phyloP scores from a whole-genome alignment of 805 yeast genomes.

The Yamadazyma takamatsuzukensis region DNA sequence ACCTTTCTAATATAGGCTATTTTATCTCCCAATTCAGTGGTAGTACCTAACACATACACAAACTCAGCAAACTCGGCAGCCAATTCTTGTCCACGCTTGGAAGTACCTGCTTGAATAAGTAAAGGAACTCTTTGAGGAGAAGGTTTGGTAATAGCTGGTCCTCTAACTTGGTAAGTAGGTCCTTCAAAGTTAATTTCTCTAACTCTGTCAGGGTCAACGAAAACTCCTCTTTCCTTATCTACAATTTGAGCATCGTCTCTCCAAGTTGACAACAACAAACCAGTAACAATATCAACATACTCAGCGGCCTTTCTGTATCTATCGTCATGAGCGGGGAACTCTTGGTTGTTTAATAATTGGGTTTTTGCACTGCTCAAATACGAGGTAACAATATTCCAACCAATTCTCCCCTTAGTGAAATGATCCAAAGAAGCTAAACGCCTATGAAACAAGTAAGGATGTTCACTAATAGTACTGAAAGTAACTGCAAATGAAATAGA shows the following conservation, averaged over 20 bases:
- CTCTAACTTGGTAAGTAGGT: conserved; percentile 38
- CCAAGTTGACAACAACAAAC: conserved; percentile 41
- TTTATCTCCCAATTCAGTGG: conserved; percentile 24
- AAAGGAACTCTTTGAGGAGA: conserved; percentile 44
- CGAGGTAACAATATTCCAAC: conserved; percentile 48
- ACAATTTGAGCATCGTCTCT: conserved; percentile 38
- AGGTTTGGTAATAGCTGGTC: conserved; percentile 41
- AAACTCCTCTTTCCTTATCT: conserved; percentile 25
- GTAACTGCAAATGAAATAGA: conserved; percentile 40
- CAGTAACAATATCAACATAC: conserved; percentile 36
- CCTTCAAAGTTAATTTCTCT: conserved; percentile 41
- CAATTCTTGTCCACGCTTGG: conserved; percentile 36
- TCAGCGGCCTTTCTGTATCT: conserved; percentile 41
- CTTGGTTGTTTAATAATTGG: conserved; percentile 33
- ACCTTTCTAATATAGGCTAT: conserved; percentile 27
- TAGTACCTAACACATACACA: conserved; percentile 34
- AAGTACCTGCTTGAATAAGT: conserved; percentile 43
- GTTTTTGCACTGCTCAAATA: conserved; percentile 41
- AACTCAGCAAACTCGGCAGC: conserved; percentile 45
- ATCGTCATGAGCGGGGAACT: conserved; percentile 36
- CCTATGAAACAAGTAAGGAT: conserved; percentile 40
- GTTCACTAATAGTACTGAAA: conserved; percentile 40
- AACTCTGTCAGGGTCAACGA: conserved; percentile 37
- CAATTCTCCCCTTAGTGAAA: conserved; percentile 40
- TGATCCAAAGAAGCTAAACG: conserved; percentile 44